Evolutionary conservation across 805 yeast species (phyloP).

Genomic region (Brettanomyces bruxellensis): DNA sequence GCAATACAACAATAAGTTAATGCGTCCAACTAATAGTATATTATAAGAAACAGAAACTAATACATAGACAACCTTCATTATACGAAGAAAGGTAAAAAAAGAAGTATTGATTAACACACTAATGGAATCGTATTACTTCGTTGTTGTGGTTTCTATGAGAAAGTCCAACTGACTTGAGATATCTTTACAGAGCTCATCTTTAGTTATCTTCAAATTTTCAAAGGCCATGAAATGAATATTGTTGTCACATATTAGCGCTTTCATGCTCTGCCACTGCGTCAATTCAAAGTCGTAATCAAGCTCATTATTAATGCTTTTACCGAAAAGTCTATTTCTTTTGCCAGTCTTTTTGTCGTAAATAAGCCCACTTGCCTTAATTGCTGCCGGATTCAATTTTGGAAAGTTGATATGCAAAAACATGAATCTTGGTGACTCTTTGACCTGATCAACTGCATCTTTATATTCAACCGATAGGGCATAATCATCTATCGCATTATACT

Average conservation of each 20-base stretch:
- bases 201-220: slow-evolving; percentile 10
- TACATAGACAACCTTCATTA: too few relatives aligned
- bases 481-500: slow-evolving; percentile 61
- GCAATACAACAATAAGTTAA: neutral
- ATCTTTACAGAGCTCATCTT: slow-evolving; percentile 33
- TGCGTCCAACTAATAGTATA: too few relatives aligned
- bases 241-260: slow-evolving; percentile 25
- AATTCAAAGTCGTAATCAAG: slow-evolving; percentile 46
- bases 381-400: slow-evolving; percentile 44
- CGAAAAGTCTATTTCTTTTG: slow-evolving; percentile 9
- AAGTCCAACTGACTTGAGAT: neutral
- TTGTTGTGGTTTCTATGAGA: neutral
- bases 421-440: slow-evolving; percentile 8
- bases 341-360: slow-evolving; percentile 28
- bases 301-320: slow-evolving; percentile 21
- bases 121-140: too few relatives aligned
- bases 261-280: slow-evolving; percentile 49
- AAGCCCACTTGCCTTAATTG: slow-evolving; percentile 5
- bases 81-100: too few relatives aligned
- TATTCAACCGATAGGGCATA: slow-evolving; percentile 26
- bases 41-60: too few relatives aligned
- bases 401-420: slow-evolving; percentile 43
- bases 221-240: slow-evolving; percentile 14
- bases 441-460: slow-evolving; percentile 8
- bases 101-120: too few relatives aligned